Evolutionary conservation across 192 early-diverging fungal species (phyloP).

Genomic region (Nowakowskiella sp.): DNA sequence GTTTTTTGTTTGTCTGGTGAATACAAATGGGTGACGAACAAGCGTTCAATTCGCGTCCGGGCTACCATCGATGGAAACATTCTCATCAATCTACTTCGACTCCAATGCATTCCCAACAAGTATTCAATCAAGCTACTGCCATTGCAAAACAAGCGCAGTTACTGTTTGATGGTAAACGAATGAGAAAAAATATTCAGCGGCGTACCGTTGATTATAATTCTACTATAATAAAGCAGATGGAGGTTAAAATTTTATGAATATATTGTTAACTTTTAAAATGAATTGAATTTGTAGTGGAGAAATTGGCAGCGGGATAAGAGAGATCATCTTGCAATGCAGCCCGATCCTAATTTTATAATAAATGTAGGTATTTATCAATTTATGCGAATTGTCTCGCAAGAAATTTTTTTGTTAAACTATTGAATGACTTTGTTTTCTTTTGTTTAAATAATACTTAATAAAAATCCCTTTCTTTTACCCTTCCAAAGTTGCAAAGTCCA

Average conservation of each 20-base stretch:
- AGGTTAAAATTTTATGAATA: slow-evolving; percentile 39
- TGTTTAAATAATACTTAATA: neutral
- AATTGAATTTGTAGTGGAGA: slow-evolving; percentile 31
- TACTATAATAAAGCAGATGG: slow-evolving; percentile 64
- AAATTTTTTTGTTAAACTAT: neutral
- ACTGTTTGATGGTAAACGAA: slow-evolving; percentile 63
- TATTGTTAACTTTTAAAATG: slow-evolving; percentile 1
- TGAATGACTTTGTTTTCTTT: slow-evolving; percentile 6
- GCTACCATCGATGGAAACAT: neutral
- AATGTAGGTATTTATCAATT: slow-evolving; percentile 58
- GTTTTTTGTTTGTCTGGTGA: too few species aligned
- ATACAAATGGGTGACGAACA: neutral
- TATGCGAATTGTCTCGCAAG: too few species aligned
- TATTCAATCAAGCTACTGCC: neutral
- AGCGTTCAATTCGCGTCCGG: neutral
- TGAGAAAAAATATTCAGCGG: slow-evolving; percentile 84
- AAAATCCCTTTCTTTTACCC: slow-evolving; percentile 20
- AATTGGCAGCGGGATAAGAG: slow-evolving; percentile 42
- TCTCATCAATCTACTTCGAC: too few species aligned
- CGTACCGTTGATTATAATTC: slow-evolving; percentile 91
- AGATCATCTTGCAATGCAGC: slow-evolving; percentile 51
- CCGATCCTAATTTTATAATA: slow-evolving; percentile 65
- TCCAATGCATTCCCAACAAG: too few species aligned
- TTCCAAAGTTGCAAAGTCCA: slow-evolving; percentile 39
- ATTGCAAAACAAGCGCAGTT: neutral